Percentiles rank a stretch among this genome's conserved stretches.
Conservation (phyloP, 805 yeast genomes). For the Saturnispora diversa region DNA sequence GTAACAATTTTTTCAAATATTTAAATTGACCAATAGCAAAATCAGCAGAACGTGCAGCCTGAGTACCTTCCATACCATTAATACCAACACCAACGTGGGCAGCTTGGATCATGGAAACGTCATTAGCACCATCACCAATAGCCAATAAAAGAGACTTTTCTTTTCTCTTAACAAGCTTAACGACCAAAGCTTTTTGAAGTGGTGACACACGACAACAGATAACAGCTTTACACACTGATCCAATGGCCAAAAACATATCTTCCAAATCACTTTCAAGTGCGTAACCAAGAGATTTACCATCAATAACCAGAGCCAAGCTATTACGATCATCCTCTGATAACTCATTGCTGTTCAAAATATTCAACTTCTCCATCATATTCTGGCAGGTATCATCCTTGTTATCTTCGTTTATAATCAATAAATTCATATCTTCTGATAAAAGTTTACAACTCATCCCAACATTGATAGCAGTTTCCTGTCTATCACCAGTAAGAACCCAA, state of each 20-base stretch:
- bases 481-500: conserved; percentile 97
- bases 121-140: conserved; percentile 98
- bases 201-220: conserved; percentile 98
- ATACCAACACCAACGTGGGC: conserved; percentile 99
- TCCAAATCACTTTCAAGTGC: conserved; percentile 81
- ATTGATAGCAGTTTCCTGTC: conserved; percentile 97
- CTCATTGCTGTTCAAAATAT: conserved; percentile 62
- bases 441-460: conserved; percentile 97
- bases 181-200: conserved; percentile 91
- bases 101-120: conserved; percentile 98
- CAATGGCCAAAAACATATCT: conserved; percentile 68
- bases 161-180: conserved; percentile 83
- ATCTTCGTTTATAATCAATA: conserved; percentile 83
- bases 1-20: conserved; percentile 67
- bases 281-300: conserved; percentile 82
- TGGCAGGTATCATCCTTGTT: conserved; percentile 64
- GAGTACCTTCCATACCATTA: conserved; percentile 99
- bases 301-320: conserved; percentile 83
- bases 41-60: conserved; percentile 97
- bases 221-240: conserved; percentile 86
- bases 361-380: conserved; percentile 67
- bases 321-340: conserved; percentile 61
- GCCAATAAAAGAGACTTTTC: conserved; percentile 73
- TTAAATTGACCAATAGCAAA: conserved; percentile 94
- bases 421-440: conserved; percentile 90